A percentile compares a stretch with the other conserved stretches of the same genome.
These are phyloP conservation scores for Calocybe gambosa DNA, from an alignment of 1,284 basidiomycete genomes.

Conservation along the genomic window DNA sequence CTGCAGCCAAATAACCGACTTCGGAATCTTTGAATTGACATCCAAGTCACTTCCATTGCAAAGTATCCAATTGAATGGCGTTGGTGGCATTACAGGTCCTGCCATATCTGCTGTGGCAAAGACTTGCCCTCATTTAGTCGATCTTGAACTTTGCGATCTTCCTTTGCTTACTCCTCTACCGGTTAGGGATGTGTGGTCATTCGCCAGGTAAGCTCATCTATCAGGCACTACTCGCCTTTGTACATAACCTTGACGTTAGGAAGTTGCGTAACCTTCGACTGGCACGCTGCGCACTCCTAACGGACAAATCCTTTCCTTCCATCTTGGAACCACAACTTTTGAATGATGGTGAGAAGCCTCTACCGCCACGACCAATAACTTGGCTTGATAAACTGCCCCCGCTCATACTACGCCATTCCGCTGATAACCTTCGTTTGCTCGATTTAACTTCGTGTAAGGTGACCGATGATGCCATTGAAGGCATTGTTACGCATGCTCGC, in stretches of 20 bases:
- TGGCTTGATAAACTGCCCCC: constrained; percentile 57
- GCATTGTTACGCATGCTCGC: constrained; percentile 75
- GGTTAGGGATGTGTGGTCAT: constrained; percentile 79
- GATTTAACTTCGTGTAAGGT: constrained; percentile 77
- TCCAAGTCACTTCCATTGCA: constrained; percentile 62
- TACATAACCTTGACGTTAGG: constrained; percentile 23
- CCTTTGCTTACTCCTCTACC: constrained; percentile 68
- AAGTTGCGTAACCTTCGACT: constrained; percentile 75
- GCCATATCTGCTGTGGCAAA: constrained; percentile 71
- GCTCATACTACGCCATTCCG: constrained; percentile 51
- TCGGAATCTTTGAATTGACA: constrained; percentile 67
- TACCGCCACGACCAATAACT: constrained; percentile 46
- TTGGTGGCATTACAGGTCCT: constrained; percentile 66
- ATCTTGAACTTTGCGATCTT: constrained; percentile 77
- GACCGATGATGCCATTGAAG: constrained; percentile 75
- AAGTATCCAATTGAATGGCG: constrained; percentile 67
- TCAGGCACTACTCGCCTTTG: constrained; percentile 9
- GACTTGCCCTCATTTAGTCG: constrained; percentile 72
- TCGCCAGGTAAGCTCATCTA: constrained; percentile 39
- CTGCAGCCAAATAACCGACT: constrained; percentile 73
- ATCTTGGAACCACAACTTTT: constrained; percentile 23
- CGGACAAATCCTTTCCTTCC: constrained; percentile 77
- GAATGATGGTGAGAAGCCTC: constrained; percentile 37
- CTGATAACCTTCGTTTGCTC: constrained; percentile 69
- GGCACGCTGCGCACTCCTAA: constrained; percentile 64